Evolutionary conservation across 768 basidiomycete species (phyloP).

Genomic region (Pleurotus sapidus): DNA sequence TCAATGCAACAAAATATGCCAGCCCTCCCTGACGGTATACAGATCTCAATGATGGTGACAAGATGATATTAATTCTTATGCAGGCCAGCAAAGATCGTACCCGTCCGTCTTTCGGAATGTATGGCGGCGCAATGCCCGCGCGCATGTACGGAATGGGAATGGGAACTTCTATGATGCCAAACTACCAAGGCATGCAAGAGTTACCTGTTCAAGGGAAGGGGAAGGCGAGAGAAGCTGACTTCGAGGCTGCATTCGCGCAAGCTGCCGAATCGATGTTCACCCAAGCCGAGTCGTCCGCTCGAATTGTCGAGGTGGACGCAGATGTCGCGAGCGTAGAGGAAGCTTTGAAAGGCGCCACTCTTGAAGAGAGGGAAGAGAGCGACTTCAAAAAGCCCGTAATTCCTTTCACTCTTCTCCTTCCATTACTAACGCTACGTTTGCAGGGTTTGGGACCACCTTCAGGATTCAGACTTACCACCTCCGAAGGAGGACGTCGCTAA

Average conservation of each 20-base stretch:
- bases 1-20: constrained; percentile 32
- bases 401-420: not conserved
- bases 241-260: constrained; percentile 83
- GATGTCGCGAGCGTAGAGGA: constrained; percentile 35
- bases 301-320: constrained; percentile 54
- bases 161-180: constrained; percentile 22
- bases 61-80: not conserved
- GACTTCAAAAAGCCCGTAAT: constrained; percentile 55
- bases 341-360: constrained; percentile 29
- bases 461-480: constrained; percentile 55
- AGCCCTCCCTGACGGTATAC: constrained; percentile 33
- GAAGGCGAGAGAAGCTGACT: constrained; percentile 77
- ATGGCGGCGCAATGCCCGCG: constrained; percentile 37
- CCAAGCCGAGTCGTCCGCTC: constrained; percentile 36
- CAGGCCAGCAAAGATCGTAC: constrained; percentile 42
- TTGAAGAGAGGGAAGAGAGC: constrained; percentile 27
- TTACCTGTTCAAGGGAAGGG: constrained; percentile 43
- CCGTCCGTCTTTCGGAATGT: constrained; percentile 31
- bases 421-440: constrained; percentile 3
- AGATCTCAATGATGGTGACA: too few species aligned
- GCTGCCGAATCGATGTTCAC: constrained; percentile 50
- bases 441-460: constrained; percentile 65
- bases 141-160: constrained; percentile 32
- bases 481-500: constrained; percentile 63
- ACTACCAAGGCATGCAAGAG: constrained; percentile 3